phyloP scores from a whole-genome alignment of 306 rosid genomes.

The Urtica urens region DNA sequence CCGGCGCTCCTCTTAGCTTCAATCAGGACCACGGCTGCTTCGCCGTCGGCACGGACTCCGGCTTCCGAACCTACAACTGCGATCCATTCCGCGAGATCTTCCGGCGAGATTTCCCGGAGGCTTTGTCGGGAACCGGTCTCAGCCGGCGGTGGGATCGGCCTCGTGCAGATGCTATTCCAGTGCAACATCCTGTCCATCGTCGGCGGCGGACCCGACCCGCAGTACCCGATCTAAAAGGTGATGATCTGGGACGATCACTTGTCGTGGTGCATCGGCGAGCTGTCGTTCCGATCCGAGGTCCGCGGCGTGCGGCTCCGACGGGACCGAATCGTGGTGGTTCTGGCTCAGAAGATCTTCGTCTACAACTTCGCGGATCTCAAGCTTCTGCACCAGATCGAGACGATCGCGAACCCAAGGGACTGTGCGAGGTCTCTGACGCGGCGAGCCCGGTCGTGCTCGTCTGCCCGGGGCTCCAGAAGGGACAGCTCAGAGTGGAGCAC shows the following conservation, averaged over 20 bases:
- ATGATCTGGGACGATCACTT: constrained; percentile 76
- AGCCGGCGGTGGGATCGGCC: constrained; percentile 41
- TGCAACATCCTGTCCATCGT: constrained; percentile 57
- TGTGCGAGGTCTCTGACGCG: too few relatives aligned
- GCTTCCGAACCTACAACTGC: too few relatives aligned
- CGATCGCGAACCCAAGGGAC: too few relatives aligned
- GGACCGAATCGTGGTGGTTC: constrained; percentile 49
- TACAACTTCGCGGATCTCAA: constrained; percentile 47
- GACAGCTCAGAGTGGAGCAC: constrained; percentile 67
- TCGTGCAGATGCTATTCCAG: too few relatives aligned
- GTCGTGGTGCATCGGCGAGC: constrained; percentile 52
- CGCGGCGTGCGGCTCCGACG: too few relatives aligned
- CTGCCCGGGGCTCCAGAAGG: constrained; percentile 73
- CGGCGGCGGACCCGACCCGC: constrained; percentile 54
- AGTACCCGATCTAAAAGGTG: constrained; percentile 42
- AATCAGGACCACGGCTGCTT: too few relatives aligned
- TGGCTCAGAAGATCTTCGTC: constrained; percentile 50
- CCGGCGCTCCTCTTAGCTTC: constrained; percentile 49
- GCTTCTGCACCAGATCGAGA: too few relatives aligned
- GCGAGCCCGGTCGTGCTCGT: constrained; percentile 42
- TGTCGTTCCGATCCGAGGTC: constrained; percentile 61
- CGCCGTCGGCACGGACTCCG: too few relatives aligned
- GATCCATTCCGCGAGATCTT: constrained; percentile 63
- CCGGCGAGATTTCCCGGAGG: constrained; percentile 49
- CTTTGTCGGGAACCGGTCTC: too few relatives aligned